phyloP scores from a whole-genome alignment of 768 basidiomycete genomes.

The Favolaschia claudopus region DNA sequence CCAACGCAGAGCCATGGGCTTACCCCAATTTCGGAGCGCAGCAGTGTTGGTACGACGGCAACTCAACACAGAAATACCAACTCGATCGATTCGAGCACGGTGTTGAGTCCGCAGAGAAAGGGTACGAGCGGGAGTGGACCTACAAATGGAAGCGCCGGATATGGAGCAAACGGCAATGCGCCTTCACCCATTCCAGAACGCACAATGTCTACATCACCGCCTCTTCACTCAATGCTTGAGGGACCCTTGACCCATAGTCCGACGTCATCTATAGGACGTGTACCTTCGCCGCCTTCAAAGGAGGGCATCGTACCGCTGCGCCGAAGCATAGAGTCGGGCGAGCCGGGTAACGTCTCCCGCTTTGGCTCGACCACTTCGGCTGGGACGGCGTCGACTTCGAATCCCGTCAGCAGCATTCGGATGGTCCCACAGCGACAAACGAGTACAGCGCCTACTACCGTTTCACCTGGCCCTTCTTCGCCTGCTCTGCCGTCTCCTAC shows the following conservation, averaged over 20 bases:
- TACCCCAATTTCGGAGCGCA: conserved; percentile 73
- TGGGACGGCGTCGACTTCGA: too few relatives aligned
- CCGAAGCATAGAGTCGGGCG: conserved; percentile 48
- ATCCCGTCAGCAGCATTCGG: conserved; percentile 13
- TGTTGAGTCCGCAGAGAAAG: conserved; percentile 27
- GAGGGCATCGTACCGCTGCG: background rate
- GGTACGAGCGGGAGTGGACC: conserved; percentile 11
- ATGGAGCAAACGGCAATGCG: too few relatives aligned
- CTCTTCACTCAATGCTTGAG: conserved; percentile 9
- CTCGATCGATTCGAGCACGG: conserved; percentile 30
- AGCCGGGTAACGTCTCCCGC: conserved; percentile 37
- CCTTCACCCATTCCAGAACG: background rate
- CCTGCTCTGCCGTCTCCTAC: background rate
- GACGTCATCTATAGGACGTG: conserved; percentile 21
- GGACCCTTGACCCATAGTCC: conserved; percentile 23
- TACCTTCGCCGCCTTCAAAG: conserved; percentile 19
- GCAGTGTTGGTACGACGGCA: conserved; percentile 38
- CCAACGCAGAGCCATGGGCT: too few relatives aligned
- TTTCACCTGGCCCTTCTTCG: background rate
- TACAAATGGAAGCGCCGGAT: too few relatives aligned
- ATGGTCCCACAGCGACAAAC: conserved; percentile 21
- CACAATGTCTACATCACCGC: conserved; percentile 15
- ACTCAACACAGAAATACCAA: too few relatives aligned
- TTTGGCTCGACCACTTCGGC: conserved; percentile 50
- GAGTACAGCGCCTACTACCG: background rate